Conservation (phyloP, 257 asterid genomes). For the Salvia splendens region DNA sequence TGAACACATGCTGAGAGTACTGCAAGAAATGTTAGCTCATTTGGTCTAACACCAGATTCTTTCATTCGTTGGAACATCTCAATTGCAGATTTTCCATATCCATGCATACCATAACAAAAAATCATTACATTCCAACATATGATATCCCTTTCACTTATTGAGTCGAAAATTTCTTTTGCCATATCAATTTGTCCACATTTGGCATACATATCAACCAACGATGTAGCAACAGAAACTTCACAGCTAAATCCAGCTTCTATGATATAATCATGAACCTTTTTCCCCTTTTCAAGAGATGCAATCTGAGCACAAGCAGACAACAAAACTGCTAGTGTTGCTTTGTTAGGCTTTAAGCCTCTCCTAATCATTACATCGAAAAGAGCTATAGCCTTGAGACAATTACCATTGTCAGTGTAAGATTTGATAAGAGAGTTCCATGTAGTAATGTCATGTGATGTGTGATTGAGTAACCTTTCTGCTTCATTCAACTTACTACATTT, state of each 20-base stretch:
- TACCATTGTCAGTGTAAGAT: slow-evolving; percentile 48
- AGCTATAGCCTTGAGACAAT: slow-evolving; percentile 45
- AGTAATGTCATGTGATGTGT: slow-evolving; percentile 37
- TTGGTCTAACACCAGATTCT: slow-evolving; percentile 46
- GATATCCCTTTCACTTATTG: slow-evolving; percentile 51
- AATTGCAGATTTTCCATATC: slow-evolving; percentile 60
- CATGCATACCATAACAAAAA: slow-evolving; percentile 71
- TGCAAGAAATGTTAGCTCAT: slow-evolving; percentile 67
- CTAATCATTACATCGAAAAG: slow-evolving; percentile 59
- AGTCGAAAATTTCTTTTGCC: slow-evolving; percentile 63
- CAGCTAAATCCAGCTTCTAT: slow-evolving; percentile 37
- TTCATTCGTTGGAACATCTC: slow-evolving; percentile 61
- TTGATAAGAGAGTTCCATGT: slow-evolving; percentile 75
- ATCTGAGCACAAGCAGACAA: slow-evolving; percentile 67
- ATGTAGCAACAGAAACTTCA: slow-evolving; percentile 57
- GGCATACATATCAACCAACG: slow-evolving; percentile 76
- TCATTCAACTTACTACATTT: slow-evolving; percentile 45
- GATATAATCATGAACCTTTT: slow-evolving; percentile 50
- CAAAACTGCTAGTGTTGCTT: slow-evolving; percentile 54
- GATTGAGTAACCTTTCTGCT: slow-evolving; percentile 51
- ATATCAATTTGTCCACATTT: slow-evolving; percentile 65
- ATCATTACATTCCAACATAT: slow-evolving; percentile 68
- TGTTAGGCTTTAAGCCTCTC: slow-evolving; percentile 53
- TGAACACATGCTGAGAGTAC: slow-evolving; percentile 76
- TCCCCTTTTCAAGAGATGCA: slow-evolving; percentile 59